These are phyloP conservation scores for Prunus salicina DNA, from an alignment of 306 rosid species.

Conservation along the genomic window DNA sequence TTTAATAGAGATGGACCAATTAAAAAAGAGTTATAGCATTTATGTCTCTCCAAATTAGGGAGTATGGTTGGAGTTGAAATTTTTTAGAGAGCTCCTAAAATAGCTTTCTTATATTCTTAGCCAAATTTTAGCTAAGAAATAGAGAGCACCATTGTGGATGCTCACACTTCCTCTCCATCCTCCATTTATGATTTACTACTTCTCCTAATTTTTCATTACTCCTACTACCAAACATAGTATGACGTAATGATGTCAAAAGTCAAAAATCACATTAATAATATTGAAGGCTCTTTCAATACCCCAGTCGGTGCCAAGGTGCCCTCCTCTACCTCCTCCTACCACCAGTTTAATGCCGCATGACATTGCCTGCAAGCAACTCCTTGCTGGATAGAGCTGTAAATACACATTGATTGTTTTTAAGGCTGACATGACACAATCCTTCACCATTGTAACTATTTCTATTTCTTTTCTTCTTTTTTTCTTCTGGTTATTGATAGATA, in stretches of 20 bases:
- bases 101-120: no score
- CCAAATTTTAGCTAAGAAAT: no score
- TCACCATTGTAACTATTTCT: not conserved
- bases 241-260: slow-evolving; percentile 16
- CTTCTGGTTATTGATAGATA: not conserved
- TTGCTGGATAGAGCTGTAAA: slow-evolving; percentile 21
- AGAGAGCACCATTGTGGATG: no score
- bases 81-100: no score
- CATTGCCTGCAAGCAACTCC: slow-evolving; percentile 33
- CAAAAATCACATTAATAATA: slow-evolving; percentile 27
- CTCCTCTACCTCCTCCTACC: slow-evolving; percentile 20
- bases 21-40: no score
- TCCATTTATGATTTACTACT: not conserved
- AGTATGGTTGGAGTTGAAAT: no score
- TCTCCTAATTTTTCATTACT: not conserved
- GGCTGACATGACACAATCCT: not conserved
- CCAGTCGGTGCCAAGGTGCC: slow-evolving; percentile 38
- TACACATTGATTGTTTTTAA: slow-evolving; percentile 11
- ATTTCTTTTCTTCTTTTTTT: not conserved
- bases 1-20: no score
- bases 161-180: not conserved
- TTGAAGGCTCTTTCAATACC: slow-evolving; percentile 32
- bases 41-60: no score
- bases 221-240: not conserved
- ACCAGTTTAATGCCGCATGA: slow-evolving; percentile 30